Evolutionary conservation across 2,329 filamentous ascomycete genomes (phyloP).

Genomic region (Podosphaera xanthii): DNA sequence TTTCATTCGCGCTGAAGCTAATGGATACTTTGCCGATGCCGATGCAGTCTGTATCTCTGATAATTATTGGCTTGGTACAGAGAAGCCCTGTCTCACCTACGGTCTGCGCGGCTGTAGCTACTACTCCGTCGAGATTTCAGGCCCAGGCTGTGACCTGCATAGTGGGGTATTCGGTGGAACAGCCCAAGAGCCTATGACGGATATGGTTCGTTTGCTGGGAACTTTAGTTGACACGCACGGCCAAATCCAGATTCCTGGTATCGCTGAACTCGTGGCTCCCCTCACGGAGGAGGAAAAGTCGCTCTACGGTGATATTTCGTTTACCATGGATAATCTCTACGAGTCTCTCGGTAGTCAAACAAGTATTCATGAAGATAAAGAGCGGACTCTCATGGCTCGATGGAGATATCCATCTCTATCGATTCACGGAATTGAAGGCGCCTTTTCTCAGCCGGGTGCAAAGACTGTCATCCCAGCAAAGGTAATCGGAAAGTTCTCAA

Average conservation of each 20-base stretch:
- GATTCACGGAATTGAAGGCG: slow-evolving; percentile 84
- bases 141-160: slow-evolving; percentile 83
- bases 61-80: slow-evolving; percentile 98
- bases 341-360: slow-evolving; percentile 79
- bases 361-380: slow-evolving; percentile 70
- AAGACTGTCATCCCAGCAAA: slow-evolving; percentile 98
- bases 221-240: slow-evolving; percentile 74
- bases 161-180: slow-evolving; percentile 93
- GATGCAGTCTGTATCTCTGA: slow-evolving; percentile 97
- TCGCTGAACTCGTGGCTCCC: slow-evolving; percentile 80
- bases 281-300: slow-evolving; percentile 66
- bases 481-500: slow-evolving; percentile 94
- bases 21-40: slow-evolving; percentile 84
- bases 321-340: slow-evolving; percentile 89
- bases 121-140: slow-evolving; percentile 77
- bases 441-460: slow-evolving; percentile 76
- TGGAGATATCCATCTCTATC: slow-evolving; percentile 92
- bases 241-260: slow-evolving; percentile 83
- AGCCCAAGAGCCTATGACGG: slow-evolving; percentile 96
- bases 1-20: slow-evolving; percentile 74
- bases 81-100: slow-evolving; percentile 96
- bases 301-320: slow-evolving; percentile 76
- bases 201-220: slow-evolving; percentile 61
- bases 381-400: slow-evolving; percentile 78
- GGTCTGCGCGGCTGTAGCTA: slow-evolving; percentile 95